These are phyloP conservation scores for Sporothrix protearum DNA, from an alignment of 2,329 filamentous ascomycete species.

Conservation along the genomic window DNA sequence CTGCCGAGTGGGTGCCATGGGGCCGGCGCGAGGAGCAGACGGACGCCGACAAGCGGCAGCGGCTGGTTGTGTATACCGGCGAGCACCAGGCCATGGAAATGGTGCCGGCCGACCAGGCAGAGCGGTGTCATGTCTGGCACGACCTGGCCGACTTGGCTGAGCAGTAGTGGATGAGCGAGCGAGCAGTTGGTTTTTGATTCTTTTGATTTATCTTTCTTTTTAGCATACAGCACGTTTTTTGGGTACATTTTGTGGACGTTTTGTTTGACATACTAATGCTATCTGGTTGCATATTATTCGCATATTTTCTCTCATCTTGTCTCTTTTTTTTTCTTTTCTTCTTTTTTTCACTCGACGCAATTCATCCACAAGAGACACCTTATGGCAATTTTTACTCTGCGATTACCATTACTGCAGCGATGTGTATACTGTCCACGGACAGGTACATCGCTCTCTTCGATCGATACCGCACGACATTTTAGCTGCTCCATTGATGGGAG, in stretches of 20 bases:
- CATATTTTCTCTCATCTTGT: not conserved
- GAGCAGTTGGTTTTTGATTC: no score
- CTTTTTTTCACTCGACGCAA: no score
- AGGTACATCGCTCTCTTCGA: not conserved
- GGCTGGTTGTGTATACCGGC: conserved; percentile 41
- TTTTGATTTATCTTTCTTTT: not conserved
- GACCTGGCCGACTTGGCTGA: conserved; percentile 37
- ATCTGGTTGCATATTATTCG: not conserved
- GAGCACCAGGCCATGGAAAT: conserved; percentile 42
- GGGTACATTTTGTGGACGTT: not conserved
- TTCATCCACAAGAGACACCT: not conserved
- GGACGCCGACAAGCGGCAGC: conserved; percentile 29
- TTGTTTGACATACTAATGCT: not conserved
- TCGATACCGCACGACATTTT: not conserved
- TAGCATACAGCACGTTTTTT: not conserved
- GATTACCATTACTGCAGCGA: not conserved
- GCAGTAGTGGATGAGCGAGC: conserved; percentile 32
- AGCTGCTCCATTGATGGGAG: no score
- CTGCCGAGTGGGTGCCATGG: conserved; percentile 45
- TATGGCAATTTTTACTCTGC: not conserved
- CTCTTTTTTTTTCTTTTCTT: not conserved
- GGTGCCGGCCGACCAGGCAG: conserved; percentile 35
- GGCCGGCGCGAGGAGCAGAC: not conserved
- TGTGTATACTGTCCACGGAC: not conserved
- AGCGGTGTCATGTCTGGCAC: conserved; percentile 44